phyloP scores from a whole-genome alignment of 257 asterid genomes.

The Fraxinus americana region DNA sequence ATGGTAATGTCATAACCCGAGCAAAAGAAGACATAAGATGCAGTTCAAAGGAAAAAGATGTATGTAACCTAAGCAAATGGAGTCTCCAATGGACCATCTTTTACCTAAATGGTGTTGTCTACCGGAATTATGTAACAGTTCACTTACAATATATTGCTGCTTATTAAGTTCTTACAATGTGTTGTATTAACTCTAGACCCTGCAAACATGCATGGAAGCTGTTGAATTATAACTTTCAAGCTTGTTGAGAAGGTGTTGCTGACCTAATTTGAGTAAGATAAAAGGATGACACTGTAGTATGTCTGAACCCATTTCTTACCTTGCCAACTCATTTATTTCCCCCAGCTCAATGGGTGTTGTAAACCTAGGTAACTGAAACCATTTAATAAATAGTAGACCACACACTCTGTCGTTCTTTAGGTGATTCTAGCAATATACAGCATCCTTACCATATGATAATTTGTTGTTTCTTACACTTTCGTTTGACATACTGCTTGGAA shows the following conservation, averaged over 20 bases:
- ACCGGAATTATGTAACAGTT: not conserved
- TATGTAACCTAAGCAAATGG: not conserved
- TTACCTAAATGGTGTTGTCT: too few species aligned
- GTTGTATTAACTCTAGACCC: not conserved
- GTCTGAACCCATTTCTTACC: not conserved
- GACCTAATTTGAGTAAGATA: not conserved
- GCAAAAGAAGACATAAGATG: not conserved
- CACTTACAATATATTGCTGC: not conserved
- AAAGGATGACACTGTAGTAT: not conserved
- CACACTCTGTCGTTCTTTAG: too few species aligned
- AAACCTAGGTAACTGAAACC: not conserved
- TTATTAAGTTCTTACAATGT: not conserved
- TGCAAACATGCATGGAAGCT: not conserved
- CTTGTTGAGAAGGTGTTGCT: not conserved
- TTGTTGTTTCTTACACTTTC: not conserved
- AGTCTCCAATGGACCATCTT: not conserved
- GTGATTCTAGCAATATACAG: too few species aligned
- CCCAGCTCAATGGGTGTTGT: not conserved
- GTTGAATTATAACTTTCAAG: not conserved
- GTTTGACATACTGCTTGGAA: not conserved
- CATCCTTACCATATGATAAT: not conserved
- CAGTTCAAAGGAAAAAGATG: not conserved
- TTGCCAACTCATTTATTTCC: not conserved
- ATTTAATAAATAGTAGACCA: not conserved
- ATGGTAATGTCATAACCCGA: not conserved